Evolutionary conservation across 306 rosid genomes (phyloP).

Genomic region (Rosa multiflora): DNA sequence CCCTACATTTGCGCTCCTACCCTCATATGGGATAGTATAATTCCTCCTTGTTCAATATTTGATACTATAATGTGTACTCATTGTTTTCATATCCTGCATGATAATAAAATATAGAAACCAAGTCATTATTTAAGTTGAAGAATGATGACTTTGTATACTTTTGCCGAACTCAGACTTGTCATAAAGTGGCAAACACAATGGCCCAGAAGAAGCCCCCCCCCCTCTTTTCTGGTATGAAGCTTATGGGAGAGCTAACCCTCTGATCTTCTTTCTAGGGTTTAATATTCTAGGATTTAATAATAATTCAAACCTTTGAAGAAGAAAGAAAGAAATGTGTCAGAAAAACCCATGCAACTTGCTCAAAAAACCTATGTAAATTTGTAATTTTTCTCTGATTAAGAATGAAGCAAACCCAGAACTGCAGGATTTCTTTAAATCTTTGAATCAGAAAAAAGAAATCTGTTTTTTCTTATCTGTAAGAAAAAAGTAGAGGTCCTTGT

Average conservation of each 20-base stretch:
- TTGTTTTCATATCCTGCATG: slow-evolving; percentile 13
- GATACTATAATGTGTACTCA: slow-evolving; percentile 5
- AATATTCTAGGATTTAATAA: slow-evolving; percentile 1
- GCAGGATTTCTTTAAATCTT: slow-evolving; percentile 33
- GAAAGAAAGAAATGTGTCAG: not conserved
- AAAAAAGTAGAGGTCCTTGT: slow-evolving; percentile 4
- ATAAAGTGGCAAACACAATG: slow-evolving; percentile 60
- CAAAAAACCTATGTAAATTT: not conserved
- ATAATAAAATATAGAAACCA: slow-evolving; percentile 19
- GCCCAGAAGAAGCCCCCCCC: slow-evolving; percentile 29
- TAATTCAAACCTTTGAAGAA: not conserved
- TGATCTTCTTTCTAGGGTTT: not conserved
- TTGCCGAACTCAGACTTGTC: slow-evolving; percentile 10
- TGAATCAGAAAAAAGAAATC: slow-evolving; percentile 9
- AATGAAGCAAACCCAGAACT: slow-evolving; percentile 8
- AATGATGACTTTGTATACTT: slow-evolving; percentile 28
- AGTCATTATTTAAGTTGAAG: slow-evolving; percentile 22
- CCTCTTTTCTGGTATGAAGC: slow-evolving; percentile 23
- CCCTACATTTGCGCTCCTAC: not conserved
- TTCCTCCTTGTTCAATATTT: not conserved
- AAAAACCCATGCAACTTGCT: slow-evolving; percentile 17
- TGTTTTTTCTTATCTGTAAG: not conserved
- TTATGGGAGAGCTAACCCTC: slow-evolving; percentile 22
- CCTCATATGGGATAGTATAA: not conserved
- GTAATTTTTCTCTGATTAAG: slow-evolving; percentile 2